phyloP scores from a whole-genome alignment of 257 asterid species.

The Thymus mandschuricus region DNA sequence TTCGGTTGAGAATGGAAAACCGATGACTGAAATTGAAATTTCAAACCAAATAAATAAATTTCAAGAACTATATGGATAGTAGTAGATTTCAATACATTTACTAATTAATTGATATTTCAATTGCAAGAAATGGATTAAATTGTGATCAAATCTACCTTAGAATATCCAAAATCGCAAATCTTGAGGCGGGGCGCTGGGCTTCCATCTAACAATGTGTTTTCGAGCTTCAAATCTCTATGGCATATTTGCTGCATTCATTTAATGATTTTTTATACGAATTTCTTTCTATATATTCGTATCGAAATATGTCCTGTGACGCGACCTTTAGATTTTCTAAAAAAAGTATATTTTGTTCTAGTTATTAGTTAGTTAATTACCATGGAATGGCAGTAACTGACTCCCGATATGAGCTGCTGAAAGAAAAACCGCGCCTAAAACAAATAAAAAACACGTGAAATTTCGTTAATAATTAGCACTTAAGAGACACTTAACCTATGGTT shows the following conservation, averaged over 20 bases:
- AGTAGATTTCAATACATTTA: background rate
- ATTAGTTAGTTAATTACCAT: constrained; percentile 29
- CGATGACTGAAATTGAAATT: constrained; percentile 48
- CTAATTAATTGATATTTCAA: no score
- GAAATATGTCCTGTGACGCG: no score
- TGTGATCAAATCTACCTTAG: constrained; percentile 37
- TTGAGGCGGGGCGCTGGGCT: constrained; percentile 51
- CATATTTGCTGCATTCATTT: constrained; percentile 51
- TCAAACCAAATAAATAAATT: background rate
- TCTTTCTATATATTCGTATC: no score
- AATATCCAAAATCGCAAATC: constrained; percentile 60
- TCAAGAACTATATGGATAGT: constrained; percentile 2
- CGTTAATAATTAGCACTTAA: no score
- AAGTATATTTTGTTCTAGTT: no score
- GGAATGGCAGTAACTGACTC: constrained; percentile 61
- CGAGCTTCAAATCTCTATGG: constrained; percentile 62
- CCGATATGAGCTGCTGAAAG: constrained; percentile 57
- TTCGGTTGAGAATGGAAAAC: constrained; percentile 83
- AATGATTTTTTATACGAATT: no score
- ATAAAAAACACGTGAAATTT: no score
- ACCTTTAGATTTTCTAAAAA: no score
- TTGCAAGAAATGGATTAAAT: background rate
- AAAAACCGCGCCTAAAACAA: constrained; percentile 47
- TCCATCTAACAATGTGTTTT: constrained; percentile 54
- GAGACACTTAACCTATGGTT: no score